Conservation (phyloP, 192 early-diverging fungal species). For the Funneliformis geosporum region DNA sequence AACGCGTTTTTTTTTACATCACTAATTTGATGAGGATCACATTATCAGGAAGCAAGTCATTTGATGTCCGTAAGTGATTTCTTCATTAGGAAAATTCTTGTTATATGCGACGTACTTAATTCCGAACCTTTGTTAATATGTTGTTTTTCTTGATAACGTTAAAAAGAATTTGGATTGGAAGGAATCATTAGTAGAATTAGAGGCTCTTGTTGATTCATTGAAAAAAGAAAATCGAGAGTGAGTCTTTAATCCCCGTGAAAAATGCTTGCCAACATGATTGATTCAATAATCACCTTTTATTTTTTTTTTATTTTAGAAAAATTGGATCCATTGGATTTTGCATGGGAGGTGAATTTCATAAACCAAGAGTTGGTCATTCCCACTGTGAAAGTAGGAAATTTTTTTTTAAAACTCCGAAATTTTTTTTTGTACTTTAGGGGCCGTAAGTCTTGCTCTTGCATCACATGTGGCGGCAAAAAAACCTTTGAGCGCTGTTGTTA, state of each 20-base stretch:
- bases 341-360: slow-evolving; percentile 48
- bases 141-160: too few species aligned
- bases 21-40: neutral
- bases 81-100: too few species aligned
- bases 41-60: slow-evolving; percentile 47
- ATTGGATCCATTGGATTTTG: slow-evolving; percentile 53
- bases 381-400: neutral
- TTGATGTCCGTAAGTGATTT: slow-evolving; percentile 37
- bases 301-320: slow-evolving; percentile 33
- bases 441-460: slow-evolving; percentile 43
- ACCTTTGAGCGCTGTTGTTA: slow-evolving; percentile 34
- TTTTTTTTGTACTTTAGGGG: neutral
- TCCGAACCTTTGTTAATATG: too few species aligned
- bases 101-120: too few species aligned
- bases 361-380: neutral
- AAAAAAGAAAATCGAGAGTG: slow-evolving; percentile 32
- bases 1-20: neutral
- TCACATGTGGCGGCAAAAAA: slow-evolving; percentile 34
- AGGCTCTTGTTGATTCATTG: slow-evolving; percentile 23
- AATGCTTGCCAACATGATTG: neutral
- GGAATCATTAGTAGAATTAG: slow-evolving; percentile 37
- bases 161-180: slow-evolving; percentile 46
- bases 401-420: neutral
- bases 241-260: neutral
- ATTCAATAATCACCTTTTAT: neutral